phyloP scores from a whole-genome alignment of 257 asterid species.

The Solanum rostratum region DNA sequence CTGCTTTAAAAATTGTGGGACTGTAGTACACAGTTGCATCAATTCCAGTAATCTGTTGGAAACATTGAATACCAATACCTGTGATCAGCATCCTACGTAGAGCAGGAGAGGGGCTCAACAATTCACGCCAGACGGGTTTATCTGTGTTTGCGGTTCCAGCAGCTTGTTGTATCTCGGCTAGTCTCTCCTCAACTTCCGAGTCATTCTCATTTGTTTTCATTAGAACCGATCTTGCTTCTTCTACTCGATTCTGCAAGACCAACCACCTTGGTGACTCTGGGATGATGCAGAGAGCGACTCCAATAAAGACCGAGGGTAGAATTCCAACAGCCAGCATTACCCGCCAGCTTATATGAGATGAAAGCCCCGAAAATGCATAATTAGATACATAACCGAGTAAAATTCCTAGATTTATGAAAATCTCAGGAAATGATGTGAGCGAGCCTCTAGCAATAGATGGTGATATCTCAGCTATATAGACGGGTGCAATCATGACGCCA shows the following conservation, averaged over 20 bases:
- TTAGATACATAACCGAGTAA: constrained; percentile 86
- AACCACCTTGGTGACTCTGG: constrained; percentile 95
- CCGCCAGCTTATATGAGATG: constrained; percentile 70
- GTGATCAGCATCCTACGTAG: constrained; percentile 61
- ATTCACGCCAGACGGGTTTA: constrained; percentile 69
- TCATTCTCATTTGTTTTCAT: constrained; percentile 66
- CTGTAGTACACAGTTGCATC: constrained; percentile 94
- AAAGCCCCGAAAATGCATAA: constrained; percentile 62
- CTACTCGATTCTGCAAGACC: constrained; percentile 51
- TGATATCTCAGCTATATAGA: constrained; percentile 89
- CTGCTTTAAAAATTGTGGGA: constrained; percentile 65
- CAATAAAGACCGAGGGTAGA: constrained; percentile 67
- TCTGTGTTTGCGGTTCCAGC: constrained; percentile 29
- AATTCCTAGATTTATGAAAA: constrained; percentile 75
- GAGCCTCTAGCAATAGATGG: constrained; percentile 71
- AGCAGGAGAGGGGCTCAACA: constrained; percentile 60
- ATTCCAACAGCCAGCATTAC: constrained; percentile 89
- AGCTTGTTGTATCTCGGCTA: constrained; percentile 59
- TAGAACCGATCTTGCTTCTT: constrained; percentile 68
- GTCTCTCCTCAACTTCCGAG: constrained; percentile 68
- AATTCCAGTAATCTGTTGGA: constrained; percentile 84
- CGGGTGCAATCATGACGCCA: constrained; percentile 90
- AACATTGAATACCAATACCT: constrained; percentile 83
- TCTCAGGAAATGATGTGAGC: constrained; percentile 82
- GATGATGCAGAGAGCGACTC: constrained; percentile 53